Base-by-base conservation (phyloP, 371 early-diverging fungal genomes). In the Mortierella polycephala region DNA sequence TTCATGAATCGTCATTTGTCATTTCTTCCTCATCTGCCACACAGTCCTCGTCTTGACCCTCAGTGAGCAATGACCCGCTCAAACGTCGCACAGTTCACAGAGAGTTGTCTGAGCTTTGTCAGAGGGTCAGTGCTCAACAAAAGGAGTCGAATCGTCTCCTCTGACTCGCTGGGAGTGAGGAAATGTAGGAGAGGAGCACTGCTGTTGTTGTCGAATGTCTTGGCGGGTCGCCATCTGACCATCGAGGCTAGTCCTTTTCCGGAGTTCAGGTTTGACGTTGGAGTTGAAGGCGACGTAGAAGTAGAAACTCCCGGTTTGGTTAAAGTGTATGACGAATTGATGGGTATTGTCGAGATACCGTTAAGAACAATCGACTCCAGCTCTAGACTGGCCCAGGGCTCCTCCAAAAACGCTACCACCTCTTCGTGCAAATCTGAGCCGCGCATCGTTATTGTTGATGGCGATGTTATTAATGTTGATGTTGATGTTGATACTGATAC, bases 311-410 rank as follows among this genome's bases (percentile, higher is more conserved):
- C 30, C 30, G 30, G 30, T 30, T 30, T 4, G 30, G 30, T 30
- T 30, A 4, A 30, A 4, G 30, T 2, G 30, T 4, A 30, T 30
- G 30, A 30, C 30, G 30, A 30, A 4, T 30, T 30, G 30, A n/a
- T 47, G 47, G 47, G 12, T 12, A n/a, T 11, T 41, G 42, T 20
- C 40, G 37, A 46, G 12, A 71, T 46, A 39, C 65, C 65, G 10
- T 18, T 30, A 30, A 71, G n/a, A 5, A 16, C 2, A 37, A 71
- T 56, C 5, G 30, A 47, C 12, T 42, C 54, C 61, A 71, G 21
- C 0, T 60, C 65, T 42, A 54, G 16, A 44, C 61, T 46, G 18
- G 51, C 60, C 71, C 71, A 71, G 39, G 64, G 71, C 14, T 71
- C 71, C 41, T 64, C 39, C 30, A 71, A 51, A 39, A 64, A 71